Evolutionary conservation across 2,329 filamentous ascomycete genomes (phyloP).

Genomic region (Diaporthe vexans): DNA sequence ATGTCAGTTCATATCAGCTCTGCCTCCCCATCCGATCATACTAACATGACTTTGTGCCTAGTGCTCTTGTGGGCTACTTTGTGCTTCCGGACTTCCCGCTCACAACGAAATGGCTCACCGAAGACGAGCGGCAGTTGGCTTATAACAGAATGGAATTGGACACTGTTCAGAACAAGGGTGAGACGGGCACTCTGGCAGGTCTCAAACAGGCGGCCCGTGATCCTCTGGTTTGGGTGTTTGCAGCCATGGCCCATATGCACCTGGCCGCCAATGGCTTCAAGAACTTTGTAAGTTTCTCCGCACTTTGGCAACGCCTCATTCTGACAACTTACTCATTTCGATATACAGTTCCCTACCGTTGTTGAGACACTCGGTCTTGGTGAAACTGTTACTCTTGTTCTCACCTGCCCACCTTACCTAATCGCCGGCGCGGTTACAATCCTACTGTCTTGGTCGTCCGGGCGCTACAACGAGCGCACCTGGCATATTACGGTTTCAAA

Average conservation of each 20-base stretch:
- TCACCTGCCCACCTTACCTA: constrained; percentile 62
- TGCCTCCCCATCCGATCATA: no score
- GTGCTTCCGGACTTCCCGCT: constrained; percentile 36
- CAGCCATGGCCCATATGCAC: constrained; percentile 39
- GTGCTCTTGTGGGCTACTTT: constrained; percentile 46
- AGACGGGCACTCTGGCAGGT: constrained; percentile 44
- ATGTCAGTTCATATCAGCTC: constrained; percentile 34
- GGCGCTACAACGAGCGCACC: constrained; percentile 57
- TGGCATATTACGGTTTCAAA: constrained; percentile 58
- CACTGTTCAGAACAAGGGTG: constrained; percentile 41
- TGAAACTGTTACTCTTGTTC: constrained; percentile 56
- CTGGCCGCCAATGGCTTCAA: constrained; percentile 57
- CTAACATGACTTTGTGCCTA: background rate
- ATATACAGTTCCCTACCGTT: constrained; percentile 45
- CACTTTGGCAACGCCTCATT: background rate
- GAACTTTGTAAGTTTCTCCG: constrained; percentile 48
- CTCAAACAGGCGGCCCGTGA: constrained; percentile 44
- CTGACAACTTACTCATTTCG: background rate
- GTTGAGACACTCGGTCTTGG: constrained; percentile 57
- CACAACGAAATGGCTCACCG: constrained; percentile 33
- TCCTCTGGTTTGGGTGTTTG: constrained; percentile 44
- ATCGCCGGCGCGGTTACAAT: constrained; percentile 60
- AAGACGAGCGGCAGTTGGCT: constrained; percentile 18
- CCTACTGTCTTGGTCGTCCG: constrained; percentile 58
- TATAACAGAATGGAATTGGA: constrained; percentile 24